Base-by-base conservation (phyloP, 129 eudicot genomes). In the Tagetes patula region DNA sequence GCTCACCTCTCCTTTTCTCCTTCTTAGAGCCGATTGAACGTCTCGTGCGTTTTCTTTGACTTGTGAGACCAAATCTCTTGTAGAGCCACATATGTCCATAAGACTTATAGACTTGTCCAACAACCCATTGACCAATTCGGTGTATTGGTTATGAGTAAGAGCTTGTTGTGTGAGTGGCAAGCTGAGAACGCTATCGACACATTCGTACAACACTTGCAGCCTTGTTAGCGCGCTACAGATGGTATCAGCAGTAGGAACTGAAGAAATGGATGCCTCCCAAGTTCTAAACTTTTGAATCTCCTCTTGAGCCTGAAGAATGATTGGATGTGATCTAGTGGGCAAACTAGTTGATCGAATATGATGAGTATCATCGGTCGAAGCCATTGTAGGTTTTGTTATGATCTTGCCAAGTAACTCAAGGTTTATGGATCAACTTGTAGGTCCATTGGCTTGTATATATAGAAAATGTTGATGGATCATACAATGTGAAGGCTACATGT, bases 401-500 rank as follows among this genome's bases (percentile, higher is more conserved):
- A 36, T 32, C 32, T 32, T 47, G 14, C 49, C 59, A 60, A 61
- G 46, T 4, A 5, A 46, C 70, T 54, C 10, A 20, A n/a, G 13
- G 14, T 45, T 41, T 11, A 72, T 72, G 59, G 8, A 55, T 20
- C 27, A 20, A 20, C 4, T 0, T 40, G 53, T 30, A 55, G 54
- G 53, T 71, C 41, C 40, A 71, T 38, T 49, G 76, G 66, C 36
- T 55, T 0, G 31, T 73, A 59, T 72, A 73, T 73, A 60, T 67
- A 73, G 66, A 34, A 46, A 32, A 42, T 61, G 45, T 4, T 7
- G 30, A 72, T 41, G 38, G 59, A 61, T 56, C 69, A 56, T 1
- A 72, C 34, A 45, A 72, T 73, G 70, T 60, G 61, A 73, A 73
- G 69, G 36, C 61, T 8, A 46, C 77, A 73, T 60, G 70, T 73